Base-by-base conservation (phyloP, 2,329 filamentous ascomycete genomes). In the Claviceps digitariae region DNA sequence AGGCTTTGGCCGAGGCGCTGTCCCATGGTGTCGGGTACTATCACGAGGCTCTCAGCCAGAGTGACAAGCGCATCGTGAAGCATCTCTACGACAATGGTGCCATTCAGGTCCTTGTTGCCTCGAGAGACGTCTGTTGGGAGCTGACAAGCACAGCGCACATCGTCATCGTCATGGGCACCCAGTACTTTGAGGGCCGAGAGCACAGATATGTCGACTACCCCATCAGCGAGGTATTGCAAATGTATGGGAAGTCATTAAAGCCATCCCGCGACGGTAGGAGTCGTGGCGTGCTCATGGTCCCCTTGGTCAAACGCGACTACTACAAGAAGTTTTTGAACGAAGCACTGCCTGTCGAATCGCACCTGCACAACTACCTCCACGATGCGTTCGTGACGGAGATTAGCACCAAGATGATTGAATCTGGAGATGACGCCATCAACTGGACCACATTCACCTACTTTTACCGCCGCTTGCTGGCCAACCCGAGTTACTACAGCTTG, bases 361-460 rank as follows among this genome's bases (percentile, higher is more conserved):
- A 95, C 66, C 77, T 98, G 34, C 87, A 95, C 65, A 83, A 87
- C 53, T 95, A 90, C 68, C 76, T 98, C 36, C 89, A 95, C 62
- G 94, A 98, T 70, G 90, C 90, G 1, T 97, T 98, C 62, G 91
- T 98, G 46, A 90, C 91, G 0, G 93, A 98, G 69, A 90, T 97
- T 63, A 96, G 90, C 74, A 95, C 90, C 20, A 91, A 90, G 74
- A 95, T 90, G 67, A 93, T 98, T 56, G 83, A 89, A 62, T 95
- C 90, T 13, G 95, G 90, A 15, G 93, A 97, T 61, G 91, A 97
- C 71, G 93, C 91, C 12, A 90, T 98, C 60, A 94, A 95, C 70
- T 98, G 93, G 93, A 88, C 90, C 40, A 97, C 93, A 0, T 97
- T 96, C 66, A 96, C 91, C 12, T 98, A 95, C 73, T 96, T 97